Evolutionary conservation across 495 filamentous ascomycete genomes (phyloP).

Genomic region (Podospora pseudoanserina): DNA sequence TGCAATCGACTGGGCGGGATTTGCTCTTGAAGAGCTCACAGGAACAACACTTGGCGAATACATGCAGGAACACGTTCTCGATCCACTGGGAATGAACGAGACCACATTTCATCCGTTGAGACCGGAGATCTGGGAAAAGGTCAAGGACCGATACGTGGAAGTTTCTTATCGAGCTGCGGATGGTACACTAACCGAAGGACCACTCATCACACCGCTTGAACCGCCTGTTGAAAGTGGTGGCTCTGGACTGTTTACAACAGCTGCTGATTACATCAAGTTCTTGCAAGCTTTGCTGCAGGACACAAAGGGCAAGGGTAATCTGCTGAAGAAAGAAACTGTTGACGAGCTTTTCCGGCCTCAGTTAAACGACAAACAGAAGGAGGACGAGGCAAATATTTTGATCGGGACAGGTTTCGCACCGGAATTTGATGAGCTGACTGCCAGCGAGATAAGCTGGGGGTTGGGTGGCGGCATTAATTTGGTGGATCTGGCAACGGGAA

Average conservation of each 20-base stretch:
- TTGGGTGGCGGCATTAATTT: slow-evolving; percentile 29
- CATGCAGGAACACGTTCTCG: slow-evolving; percentile 24
- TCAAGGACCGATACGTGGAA: slow-evolving; percentile 1
- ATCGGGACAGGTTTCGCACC: slow-evolving; percentile 16
- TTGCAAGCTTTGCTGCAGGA: slow-evolving; percentile 44
- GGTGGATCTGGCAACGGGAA: slow-evolving; percentile 30
- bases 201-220: slow-evolving; percentile 12
- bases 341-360: slow-evolving; percentile 53
- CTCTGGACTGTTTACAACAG: slow-evolving; percentile 47
- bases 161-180: background rate
- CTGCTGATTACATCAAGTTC: slow-evolving; percentile 48
- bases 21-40: slow-evolving; percentile 24
- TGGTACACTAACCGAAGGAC: slow-evolving; percentile 7
- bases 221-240: slow-evolving; percentile 44
- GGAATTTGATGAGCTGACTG: slow-evolving; percentile 17
- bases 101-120: slow-evolving; percentile 18
- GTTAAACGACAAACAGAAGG: slow-evolving; percentile 33
- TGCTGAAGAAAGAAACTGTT: slow-evolving; percentile 33
- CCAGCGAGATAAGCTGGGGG: slow-evolving; percentile 21
- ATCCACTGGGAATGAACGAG: slow-evolving; percentile 23
- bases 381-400: slow-evolving; percentile 8
- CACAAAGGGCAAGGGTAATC: slow-evolving; percentile 1
- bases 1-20: slow-evolving; percentile 33
- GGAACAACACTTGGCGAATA: slow-evolving; percentile 25
- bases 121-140: background rate